Base-by-base conservation (phyloP, 2,329 filamentous ascomycete species). In the Sporothrix pallida region DNA sequence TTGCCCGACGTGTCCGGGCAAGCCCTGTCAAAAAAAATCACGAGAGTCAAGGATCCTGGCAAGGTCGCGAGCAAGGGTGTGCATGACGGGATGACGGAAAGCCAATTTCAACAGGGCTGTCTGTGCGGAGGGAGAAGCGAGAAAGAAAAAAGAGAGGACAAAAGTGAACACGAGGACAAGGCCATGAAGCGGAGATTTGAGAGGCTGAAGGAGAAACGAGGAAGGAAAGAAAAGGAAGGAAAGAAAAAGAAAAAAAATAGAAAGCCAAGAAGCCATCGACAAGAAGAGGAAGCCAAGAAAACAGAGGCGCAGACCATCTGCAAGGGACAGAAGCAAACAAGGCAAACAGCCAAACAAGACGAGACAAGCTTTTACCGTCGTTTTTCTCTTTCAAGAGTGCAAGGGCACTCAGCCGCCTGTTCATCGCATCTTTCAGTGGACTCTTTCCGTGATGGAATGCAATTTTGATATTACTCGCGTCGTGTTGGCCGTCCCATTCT, bases 21-120 rank as follows among this genome's bases (percentile, higher is more conserved):
- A 42, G 17, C 58, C 58, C 58, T 62, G 58, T 60, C 13, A 7
- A 60, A 2, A 37, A 26, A 26, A 26, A 26, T 26, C 23, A 26
- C 23, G 23, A 26, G 23, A 26, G 23, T 26, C 23, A 26, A 26
- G 23, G 23, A 3, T 26, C 46, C 46, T 48, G 46, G 10, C 46
- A 17, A 48, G 46, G 50, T 52, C 52, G 52, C 23, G 37, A 37
- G 15, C 42, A 46, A 42, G 60, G 60, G 60, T 65, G 37, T n/a
- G 60, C 60, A 65, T 65, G n/a, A 65, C 60, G 60, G 60, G 42
- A 65, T 46, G 60, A 26, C 23, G 23, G 48, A 37, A 37, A 37
- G 31, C 31, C n/a, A 65, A 65, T 65, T 23, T 65, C 42, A 46
- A 46, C 60, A 65, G 60, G 42, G 60, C 60, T 63, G 31, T n/a